Base-by-base conservation (phyloP, 192 early-diverging fungal species). In the Backusella circina region DNA sequence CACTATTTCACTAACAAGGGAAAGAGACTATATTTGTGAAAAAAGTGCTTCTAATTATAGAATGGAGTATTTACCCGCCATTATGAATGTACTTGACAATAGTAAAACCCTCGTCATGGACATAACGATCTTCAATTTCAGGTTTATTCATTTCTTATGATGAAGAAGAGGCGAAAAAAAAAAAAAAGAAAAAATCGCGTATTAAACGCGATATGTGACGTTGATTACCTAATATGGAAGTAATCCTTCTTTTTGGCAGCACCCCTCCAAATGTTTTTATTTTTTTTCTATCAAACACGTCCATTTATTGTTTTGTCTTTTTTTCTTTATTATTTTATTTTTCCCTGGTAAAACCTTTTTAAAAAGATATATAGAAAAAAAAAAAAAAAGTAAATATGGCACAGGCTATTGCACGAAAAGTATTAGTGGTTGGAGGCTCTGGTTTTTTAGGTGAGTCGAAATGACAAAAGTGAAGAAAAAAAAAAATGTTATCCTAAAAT, bases 371-470 rank as follows among this genome's bases (percentile, higher is more conserved):
- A 57, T 23, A 57, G 10, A 13, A 57, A 2, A 13, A 9, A 26
- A 23, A 13, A 57, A 2, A 13, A 9, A 26, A 10, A 51, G 21
- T 12, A 2, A 26, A 57, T 26, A 76, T 76, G 75, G n/a, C 67
- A 32, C 67, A 76, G 41, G 13, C 80, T 38, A 13, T 76, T 23
- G 64, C 77, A 70, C 65, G 65, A 32, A 85, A 81, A 35, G 73
- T 91, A 15, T 81, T 91, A 61, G 90, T 91, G 5, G 90, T 90
- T 10, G 90, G 90, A 54, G 90, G 90, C 3, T 81, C 85, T 5
- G 90, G 90, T 18, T 90, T 87, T 75, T 70, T 91, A 26, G 90
- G 90, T 79, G 83, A 84, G 39, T 70, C 12, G 21, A 57, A 23
- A 57, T 57, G 54, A 4, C 54, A 57, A 57, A 57, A 23, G 0